These are phyloP conservation scores for Pseudocercospora fijiensis DNA, from an alignment of 2,329 filamentous ascomycete genomes.

Conservation along the genomic window DNA sequence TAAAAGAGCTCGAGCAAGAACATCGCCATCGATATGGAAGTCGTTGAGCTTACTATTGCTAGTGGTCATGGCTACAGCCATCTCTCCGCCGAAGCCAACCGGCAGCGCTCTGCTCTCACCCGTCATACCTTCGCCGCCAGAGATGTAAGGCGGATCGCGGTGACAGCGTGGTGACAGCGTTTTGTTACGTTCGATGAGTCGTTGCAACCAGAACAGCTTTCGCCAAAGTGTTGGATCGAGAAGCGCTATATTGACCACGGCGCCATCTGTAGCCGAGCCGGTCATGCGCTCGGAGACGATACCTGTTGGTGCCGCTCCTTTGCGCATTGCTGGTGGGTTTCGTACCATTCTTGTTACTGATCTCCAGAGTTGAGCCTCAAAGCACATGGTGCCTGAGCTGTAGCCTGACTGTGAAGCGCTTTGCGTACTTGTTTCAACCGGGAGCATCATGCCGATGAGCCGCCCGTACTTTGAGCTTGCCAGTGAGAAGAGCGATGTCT, in stretches of 20 bases:
- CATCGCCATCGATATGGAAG: slow-evolving; percentile 47
- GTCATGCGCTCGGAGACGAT: slow-evolving; percentile 50
- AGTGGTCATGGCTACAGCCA: slow-evolving; percentile 32
- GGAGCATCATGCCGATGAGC: slow-evolving; percentile 31
- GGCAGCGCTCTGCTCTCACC: slow-evolving; percentile 27
- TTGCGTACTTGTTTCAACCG: slow-evolving; percentile 10
- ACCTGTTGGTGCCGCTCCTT: slow-evolving; percentile 39
- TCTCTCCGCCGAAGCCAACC: slow-evolving; percentile 32
- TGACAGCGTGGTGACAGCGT: slow-evolving; percentile 33
- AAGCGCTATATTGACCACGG: slow-evolving; percentile 60
- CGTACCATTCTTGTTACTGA: slow-evolving; percentile 51
- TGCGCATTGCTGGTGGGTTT: slow-evolving; percentile 42
- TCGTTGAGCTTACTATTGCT: slow-evolving; percentile 23
- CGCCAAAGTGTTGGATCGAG: slow-evolving; percentile 63
- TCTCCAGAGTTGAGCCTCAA: slow-evolving; percentile 45
- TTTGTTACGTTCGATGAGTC: slow-evolving; percentile 49
- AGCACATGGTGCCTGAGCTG: slow-evolving; percentile 25
- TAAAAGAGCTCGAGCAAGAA: slow-evolving; percentile 39
- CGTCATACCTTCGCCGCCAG: slow-evolving; percentile 14
- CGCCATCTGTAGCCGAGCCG: slow-evolving; percentile 53
- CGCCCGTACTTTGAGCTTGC: slow-evolving; percentile 29
- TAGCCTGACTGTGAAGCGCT: background rate
- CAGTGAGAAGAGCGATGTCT: slow-evolving; percentile 19
- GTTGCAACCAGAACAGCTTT: slow-evolving; percentile 71
- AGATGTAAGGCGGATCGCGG: slow-evolving; percentile 19